Conservation (phyloP, 352 stramenopile species). For the Phytophthora aleatoria region DNA sequence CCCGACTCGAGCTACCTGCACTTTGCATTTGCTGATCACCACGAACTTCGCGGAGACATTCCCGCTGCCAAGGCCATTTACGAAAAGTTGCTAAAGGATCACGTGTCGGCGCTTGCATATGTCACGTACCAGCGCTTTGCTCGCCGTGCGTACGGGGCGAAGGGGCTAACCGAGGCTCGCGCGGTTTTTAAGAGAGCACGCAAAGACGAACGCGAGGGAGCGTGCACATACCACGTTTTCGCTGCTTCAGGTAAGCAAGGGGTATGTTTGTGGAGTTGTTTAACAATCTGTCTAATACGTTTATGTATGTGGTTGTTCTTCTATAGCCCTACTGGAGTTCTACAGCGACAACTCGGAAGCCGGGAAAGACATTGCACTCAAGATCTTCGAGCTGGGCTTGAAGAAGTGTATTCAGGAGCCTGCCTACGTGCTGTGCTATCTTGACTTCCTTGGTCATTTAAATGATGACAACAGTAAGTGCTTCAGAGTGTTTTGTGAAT, state of each 20-base stretch:
- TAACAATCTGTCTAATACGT: slow-evolving; percentile 4
- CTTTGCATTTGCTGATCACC: slow-evolving; percentile 84
- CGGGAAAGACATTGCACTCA: slow-evolving; percentile 86
- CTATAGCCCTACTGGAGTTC: slow-evolving; percentile 80
- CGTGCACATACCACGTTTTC: slow-evolving; percentile 85
- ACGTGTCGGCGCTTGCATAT: slow-evolving; percentile 77
- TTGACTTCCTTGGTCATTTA: slow-evolving; percentile 85
- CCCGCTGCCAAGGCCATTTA: slow-evolving; percentile 78
- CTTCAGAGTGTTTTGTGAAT: not conserved
- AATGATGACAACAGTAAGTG: slow-evolving; percentile 91
- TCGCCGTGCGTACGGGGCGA: slow-evolving; percentile 72
- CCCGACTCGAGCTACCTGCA: slow-evolving; percentile 80
- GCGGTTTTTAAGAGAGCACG: slow-evolving; percentile 82
- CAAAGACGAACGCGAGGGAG: slow-evolving; percentile 83
- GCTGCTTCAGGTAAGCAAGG: slow-evolving; percentile 67
- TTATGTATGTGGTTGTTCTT: slow-evolving; percentile 8
- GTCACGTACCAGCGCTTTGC: slow-evolving; percentile 88
- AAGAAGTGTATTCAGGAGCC: slow-evolving; percentile 90
- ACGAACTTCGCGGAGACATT: slow-evolving; percentile 74
- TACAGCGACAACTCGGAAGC: slow-evolving; percentile 84
- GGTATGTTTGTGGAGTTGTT: not conserved
- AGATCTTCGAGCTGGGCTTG: slow-evolving; percentile 89
- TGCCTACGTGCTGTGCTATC: slow-evolving; percentile 83
- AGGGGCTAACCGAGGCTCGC: slow-evolving; percentile 76
- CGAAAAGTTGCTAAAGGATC: slow-evolving; percentile 77